Base-by-base conservation (phyloP, 2,329 filamentous ascomycete genomes). In the Pleochaeta shiraiana region DNA sequence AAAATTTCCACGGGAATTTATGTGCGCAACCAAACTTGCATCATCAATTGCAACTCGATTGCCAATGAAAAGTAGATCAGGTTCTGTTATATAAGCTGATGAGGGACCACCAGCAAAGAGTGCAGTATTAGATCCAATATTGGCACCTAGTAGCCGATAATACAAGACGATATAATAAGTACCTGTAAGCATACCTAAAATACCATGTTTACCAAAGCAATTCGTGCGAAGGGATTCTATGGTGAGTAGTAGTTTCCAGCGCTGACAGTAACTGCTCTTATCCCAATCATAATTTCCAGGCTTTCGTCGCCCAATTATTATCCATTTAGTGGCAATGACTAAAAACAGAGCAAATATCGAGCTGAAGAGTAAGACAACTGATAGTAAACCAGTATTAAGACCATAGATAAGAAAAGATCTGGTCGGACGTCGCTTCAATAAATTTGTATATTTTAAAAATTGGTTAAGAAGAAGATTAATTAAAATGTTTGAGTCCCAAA, bases 221-320 rank as follows among this genome's bases (percentile, higher is more conserved):
- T 76, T 72, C 9, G 77, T 74, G 1, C 79, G 76, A 2, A 83
- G 70, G 21, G 75, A 75, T 72, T 82, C 80, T 43, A 81, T 75
- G 33, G 75, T 75, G 2, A 82, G 73, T 69, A 79, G 79, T 9
- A 82, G 69, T 68, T 83, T 79, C 79, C 80, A 83, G 37, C 79
- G 77, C 68, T 83, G 81, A 71, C 79, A 82, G 72, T 82, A 83
- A 19, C 75, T 74, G 24, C 74, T 77, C 70, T 78, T 78, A 69
- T 83, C 81, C 80, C 80, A 83, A 71, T 81, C 78, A 68, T 81
- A 81, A 66, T 78, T 78, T 16, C 81, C 81, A 2, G 77, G 77
- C 66, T 72, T 71, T 45, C 80, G 75, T 24, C 76, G 76, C 19
- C 80, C 80, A 28, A 82, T 73, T 1, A 82, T 70, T 1, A 73